Percentiles rank a stretch among this genome's conserved stretches.
phyloP scores from a whole-genome alignment of 176 grass and related monocot species.

The Bromus sterilis region DNA sequence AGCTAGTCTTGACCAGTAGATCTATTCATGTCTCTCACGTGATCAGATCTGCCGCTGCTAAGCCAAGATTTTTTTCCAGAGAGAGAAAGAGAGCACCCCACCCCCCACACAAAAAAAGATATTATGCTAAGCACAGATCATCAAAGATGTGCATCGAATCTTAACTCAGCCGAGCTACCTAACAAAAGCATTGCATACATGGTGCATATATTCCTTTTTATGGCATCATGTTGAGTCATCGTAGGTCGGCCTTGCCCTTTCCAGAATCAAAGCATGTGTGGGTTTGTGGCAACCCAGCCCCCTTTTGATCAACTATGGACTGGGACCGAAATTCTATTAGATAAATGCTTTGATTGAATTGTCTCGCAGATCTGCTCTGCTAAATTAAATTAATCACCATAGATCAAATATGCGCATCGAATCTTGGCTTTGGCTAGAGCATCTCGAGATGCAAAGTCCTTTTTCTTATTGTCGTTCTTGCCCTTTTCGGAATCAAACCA shows the following conservation, averaged over 20 bases:
- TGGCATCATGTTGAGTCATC: neutral
- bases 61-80: neutral
- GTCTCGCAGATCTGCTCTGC: constrained; percentile 4
- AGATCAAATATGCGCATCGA: constrained; percentile 8
- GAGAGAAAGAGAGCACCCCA: neutral
- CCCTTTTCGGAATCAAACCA: neutral
- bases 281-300: neutral
- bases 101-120: neutral
- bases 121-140: neutral
- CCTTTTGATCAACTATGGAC: neutral
- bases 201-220: neutral
- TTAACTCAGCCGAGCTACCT: neutral
- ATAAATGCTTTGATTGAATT: neutral
- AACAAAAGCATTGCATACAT: neutral
- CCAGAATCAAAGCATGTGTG: neutral
- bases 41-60: constrained; percentile 6
- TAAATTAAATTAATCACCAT: neutral
- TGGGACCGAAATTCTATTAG: neutral
- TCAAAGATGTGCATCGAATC: constrained; percentile 9
- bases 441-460: neutral
- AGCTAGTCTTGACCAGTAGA: neutral
- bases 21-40: constrained; percentile 5
- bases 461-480: neutral
- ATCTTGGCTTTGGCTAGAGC: neutral
- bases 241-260: neutral